Conservation (phyloP, 768 basidiomycete genomes). For the Phanerochaete carnosa region DNA sequence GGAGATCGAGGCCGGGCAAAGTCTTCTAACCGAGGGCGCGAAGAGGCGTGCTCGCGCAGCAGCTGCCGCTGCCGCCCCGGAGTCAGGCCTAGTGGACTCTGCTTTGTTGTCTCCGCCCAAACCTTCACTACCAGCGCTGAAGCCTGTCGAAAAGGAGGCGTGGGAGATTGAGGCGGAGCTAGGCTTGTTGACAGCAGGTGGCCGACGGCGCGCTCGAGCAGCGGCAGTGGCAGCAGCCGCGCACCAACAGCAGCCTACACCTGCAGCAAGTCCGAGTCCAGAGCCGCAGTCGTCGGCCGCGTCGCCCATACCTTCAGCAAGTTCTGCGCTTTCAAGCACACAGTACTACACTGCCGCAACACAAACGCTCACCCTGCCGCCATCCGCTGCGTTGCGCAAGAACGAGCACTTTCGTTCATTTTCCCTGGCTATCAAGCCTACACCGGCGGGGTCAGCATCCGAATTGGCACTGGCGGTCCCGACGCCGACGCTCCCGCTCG, state of each 20-base stretch:
- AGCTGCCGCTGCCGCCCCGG: slow-evolving; percentile 34
- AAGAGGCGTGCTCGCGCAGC: slow-evolving; percentile 59
- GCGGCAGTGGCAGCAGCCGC: slow-evolving; percentile 14
- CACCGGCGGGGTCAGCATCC: slow-evolving; percentile 6
- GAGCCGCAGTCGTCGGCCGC: slow-evolving; percentile 6
- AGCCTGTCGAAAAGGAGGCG: slow-evolving; percentile 16
- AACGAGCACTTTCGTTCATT: slow-evolving; percentile 57
- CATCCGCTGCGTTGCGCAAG: slow-evolving; percentile 54
- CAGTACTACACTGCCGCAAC: slow-evolving; percentile 58
- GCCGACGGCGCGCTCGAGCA: slow-evolving; percentile 21
- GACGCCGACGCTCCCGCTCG: slow-evolving; percentile 65
- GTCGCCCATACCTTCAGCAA: slow-evolving; percentile 20
- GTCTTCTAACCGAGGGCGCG: slow-evolving; percentile 71
- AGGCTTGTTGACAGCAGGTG: slow-evolving; percentile 24
- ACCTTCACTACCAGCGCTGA: not conserved
- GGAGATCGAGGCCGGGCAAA: slow-evolving; percentile 79
- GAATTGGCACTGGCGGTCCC: slow-evolving; percentile 48
- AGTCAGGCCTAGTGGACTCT: slow-evolving; percentile 20
- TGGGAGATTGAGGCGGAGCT: slow-evolving; percentile 31
- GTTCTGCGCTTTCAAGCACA: slow-evolving; percentile 43
- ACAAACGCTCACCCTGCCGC: slow-evolving; percentile 62
- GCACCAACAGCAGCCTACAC: not conserved
- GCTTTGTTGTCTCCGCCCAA: slow-evolving; percentile 7
- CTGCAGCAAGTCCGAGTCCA: not conserved
- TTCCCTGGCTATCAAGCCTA: slow-evolving; percentile 40